These are phyloP conservation scores for Kwoniella dendrophila DNA, from an alignment of 768 basidiomycete species.

Conservation along the genomic window DNA sequence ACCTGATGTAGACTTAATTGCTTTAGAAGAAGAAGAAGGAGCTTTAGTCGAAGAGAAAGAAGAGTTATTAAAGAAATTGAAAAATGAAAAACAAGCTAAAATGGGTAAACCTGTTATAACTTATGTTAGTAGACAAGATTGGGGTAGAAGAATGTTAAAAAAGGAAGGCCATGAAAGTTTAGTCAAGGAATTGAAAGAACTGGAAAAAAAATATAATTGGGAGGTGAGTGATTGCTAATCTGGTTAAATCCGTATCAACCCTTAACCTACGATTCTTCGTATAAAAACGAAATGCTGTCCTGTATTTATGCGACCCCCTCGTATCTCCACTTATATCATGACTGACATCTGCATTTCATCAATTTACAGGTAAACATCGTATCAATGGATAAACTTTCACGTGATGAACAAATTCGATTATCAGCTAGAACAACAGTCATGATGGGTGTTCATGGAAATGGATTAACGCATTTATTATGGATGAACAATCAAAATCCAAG, in stretches of 20 bases:
- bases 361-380: slow-evolving; percentile 71
- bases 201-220: slow-evolving; percentile 72
- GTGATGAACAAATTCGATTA: slow-evolving; percentile 76
- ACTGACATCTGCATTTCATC: background rate
- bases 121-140: slow-evolving; percentile 84
- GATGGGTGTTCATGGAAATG: slow-evolving; percentile 57
- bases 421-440: slow-evolving; percentile 78
- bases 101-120: slow-evolving; percentile 76
- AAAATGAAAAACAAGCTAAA: slow-evolving; percentile 54
- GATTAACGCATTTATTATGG: slow-evolving; percentile 76
- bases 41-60: slow-evolving; percentile 54
- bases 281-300: too few relatives aligned
- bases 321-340: background rate
- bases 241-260: background rate
- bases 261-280: background rate
- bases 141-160: slow-evolving; percentile 81
- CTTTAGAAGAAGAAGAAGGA: slow-evolving; percentile 39
- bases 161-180: slow-evolving; percentile 75
- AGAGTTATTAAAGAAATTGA: slow-evolving; percentile 28
- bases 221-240: too few relatives aligned
- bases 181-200: slow-evolving; percentile 70
- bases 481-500: slow-evolving; percentile 71
- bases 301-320: too few relatives aligned
- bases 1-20: slow-evolving; percentile 38
- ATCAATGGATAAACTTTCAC: slow-evolving; percentile 75